These are phyloP conservation scores for Flaveria ramosissima DNA, from an alignment of 129 eudicot genomes.

Conservation along the genomic window DNA sequence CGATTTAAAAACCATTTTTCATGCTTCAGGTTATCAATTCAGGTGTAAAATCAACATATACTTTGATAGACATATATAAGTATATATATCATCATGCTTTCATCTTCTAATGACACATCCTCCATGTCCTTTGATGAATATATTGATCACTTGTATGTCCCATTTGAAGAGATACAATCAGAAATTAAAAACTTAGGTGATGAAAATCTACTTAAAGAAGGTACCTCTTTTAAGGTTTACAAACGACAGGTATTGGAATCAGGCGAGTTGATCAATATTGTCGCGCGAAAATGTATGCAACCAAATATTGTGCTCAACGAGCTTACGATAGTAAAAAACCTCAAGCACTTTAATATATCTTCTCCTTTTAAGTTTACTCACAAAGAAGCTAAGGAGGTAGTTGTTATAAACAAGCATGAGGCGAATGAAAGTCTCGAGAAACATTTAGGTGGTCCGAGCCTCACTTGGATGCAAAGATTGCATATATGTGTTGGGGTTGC, in stretches of 20 bases:
- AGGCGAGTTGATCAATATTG: slow-evolving; percentile 35
- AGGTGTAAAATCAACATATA: no score
- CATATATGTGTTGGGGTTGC: background rate
- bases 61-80: background rate
- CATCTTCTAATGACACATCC: background rate
- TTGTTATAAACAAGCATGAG: background rate
- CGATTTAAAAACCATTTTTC: no score
- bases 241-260: slow-evolving; percentile 20
- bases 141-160: background rate
- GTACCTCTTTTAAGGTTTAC: slow-evolving; percentile 56
- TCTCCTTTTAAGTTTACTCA: slow-evolving; percentile 49
- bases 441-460: background rate
- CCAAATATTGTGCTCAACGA: slow-evolving; percentile 46
- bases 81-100: background rate
- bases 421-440: slow-evolving; percentile 1
- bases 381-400: background rate
- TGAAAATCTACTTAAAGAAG: slow-evolving; percentile 51
- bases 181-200: slow-evolving; percentile 57
- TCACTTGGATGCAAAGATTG: slow-evolving; percentile 10
- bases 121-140: background rate
- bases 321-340: slow-evolving; percentile 39
- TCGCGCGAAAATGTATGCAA: slow-evolving; percentile 44
- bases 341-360: slow-evolving; percentile 56
- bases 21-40: no score
- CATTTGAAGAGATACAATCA: slow-evolving; percentile 40